Evolutionary conservation across 495 filamentous ascomycete genomes (phyloP), one percentile per base, ranked within the genome.

Genomic region (Hyaloscypha bicolor): DNA sequence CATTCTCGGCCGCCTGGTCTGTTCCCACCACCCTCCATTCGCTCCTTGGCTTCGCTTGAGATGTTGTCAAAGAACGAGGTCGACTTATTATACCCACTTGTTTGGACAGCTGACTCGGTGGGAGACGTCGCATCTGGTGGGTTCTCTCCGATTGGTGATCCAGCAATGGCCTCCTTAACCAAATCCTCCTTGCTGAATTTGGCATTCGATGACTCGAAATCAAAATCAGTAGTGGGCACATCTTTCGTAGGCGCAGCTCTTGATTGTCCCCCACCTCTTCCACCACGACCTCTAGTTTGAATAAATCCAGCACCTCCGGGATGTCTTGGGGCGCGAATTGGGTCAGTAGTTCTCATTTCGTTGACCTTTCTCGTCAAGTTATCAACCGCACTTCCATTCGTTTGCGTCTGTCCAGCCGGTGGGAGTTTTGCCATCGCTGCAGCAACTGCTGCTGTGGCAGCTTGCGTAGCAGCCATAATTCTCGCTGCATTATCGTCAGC

Each of bases 141-240:
- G 9, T 77, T 80, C 55, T 91, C 90, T 8, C 74, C 77, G n/a
- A 88, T 69, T 3, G 92, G 90, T 12, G 90, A 88, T 12, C 91
- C 90, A 55, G 92, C 90, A 76, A 94, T 92, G 6, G 93, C 93
- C 75, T 97, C 93, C 79, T 96, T 97, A 21, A 92, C 90, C 37
- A 97, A 78, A 72, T 97, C 93, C 71, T 97, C 89, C 79, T 99
- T 99, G 82, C 96, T 98, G 82, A 99, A 98, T 76, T 96, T 97
- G 19, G 93, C 93, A 73, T 99, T 99, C 57, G 94, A 86, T 9
- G 87, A 87, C 69, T 90, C 88, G 76, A 99, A 99, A 75, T 99
- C 96, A 74, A 92, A 99, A 72, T 98, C 95, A 3, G 91, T 86
- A 39, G 88, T 82, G 0, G 95, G 95, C 33, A 98, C 90, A 64